Evolutionary conservation across 2,329 filamentous ascomycete genomes (phyloP).

Genomic region (Kalmusia sp.): DNA sequence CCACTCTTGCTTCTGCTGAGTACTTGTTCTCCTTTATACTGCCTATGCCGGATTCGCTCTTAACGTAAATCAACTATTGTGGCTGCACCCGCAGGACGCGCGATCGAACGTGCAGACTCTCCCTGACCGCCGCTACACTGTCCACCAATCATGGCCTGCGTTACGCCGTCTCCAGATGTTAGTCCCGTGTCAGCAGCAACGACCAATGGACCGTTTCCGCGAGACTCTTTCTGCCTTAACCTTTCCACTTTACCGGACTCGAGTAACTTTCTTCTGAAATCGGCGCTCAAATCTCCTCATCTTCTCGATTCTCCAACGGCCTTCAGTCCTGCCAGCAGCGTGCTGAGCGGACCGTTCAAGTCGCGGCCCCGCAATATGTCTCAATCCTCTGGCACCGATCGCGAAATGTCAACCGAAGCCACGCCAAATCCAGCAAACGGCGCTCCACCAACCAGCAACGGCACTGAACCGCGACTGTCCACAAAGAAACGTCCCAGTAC

Average conservation of each 20-base stretch:
- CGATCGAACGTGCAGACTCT: constrained; percentile 33
- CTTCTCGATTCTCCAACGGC: constrained; percentile 48
- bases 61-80: constrained; percentile 24
- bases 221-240: constrained; percentile 50
- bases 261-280: constrained; percentile 46
- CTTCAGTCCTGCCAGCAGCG: constrained; percentile 35
- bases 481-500: constrained; percentile 49
- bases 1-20: constrained; percentile 8
- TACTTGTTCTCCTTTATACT: constrained; percentile 6
- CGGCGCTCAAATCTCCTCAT: constrained; percentile 47
- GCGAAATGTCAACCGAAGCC: constrained; percentile 46
- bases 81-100: constrained; percentile 37
- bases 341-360: constrained; percentile 41
- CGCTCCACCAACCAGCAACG: constrained; percentile 39
- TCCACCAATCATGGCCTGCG: constrained; percentile 50
- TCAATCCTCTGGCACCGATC: constrained; percentile 50
- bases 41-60: constrained; percentile 14
- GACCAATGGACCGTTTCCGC: constrained; percentile 47
- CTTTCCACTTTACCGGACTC: constrained; percentile 47
- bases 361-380: constrained; percentile 52
- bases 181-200: constrained; percentile 52
- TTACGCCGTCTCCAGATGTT: constrained; percentile 51
- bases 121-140: constrained; percentile 31
- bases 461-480: constrained; percentile 34
- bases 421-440: constrained; percentile 34